Evolutionary conservation across 2,329 filamentous ascomycete species (phyloP), one percentile per base, ranked within the genome.

Genomic region (Rutstroemia sp.): DNA sequence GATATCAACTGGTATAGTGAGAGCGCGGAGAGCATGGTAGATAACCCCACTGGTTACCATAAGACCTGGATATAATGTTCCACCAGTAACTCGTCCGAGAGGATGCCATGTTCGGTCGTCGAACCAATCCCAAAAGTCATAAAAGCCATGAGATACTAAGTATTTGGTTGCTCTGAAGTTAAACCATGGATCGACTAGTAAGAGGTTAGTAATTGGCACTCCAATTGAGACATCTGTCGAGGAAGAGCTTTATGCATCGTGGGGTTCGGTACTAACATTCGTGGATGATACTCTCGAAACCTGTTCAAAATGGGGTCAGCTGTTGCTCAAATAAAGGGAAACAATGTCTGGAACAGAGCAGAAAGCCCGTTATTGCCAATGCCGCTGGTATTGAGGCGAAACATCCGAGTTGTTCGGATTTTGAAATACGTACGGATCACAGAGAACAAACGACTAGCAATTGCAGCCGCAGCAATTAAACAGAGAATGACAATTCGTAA

Each of bases 81-180:
- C 94, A 75, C 94, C 94, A 59, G 94, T 99, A 71, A 99, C 94
- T 77, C 94, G 90, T 67, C 94, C 94, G 60, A 99, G 87, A 67
- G 94, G 94, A 75, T 99, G 92, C 94, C 94, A 99, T 83, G 94
- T 99, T 78, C 94, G 86, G 79, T 99, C 94, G 75, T 99, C 94
- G 71, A 99, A 99, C 94, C 94, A 99, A 73, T 99, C 92, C 94
- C 94, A 99, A 73, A 99, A 99, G 73, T 88, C 91, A 74, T 96
- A 95, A 77, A 99, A 97, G 67, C 94, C 94, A 85, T 99, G 84
- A 70, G 92, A 83, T 56, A 99, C 90, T 56, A 99, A 83, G 70
- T 99, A 97, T 75, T 97, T 97, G 56, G 94, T 97, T 64, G 94
- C 94, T 74, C 94, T 83, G 76, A 99, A 99, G 76, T 99, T 99